Conservation (phyloP, 176 grass and related monocot species). For the Paspalum notatum region DNA sequence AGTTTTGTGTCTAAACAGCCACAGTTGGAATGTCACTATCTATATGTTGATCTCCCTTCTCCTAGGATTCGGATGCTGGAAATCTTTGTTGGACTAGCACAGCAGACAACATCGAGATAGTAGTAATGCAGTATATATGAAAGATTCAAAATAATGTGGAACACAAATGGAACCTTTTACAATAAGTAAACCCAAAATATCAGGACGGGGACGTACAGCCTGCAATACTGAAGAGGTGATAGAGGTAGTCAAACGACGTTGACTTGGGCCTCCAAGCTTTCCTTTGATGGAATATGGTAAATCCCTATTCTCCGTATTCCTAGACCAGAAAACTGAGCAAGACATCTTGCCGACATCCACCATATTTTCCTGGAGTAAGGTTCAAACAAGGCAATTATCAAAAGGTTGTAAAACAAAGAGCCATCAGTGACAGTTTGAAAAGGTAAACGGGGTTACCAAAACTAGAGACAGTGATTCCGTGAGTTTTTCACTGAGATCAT, state of each 20-base stretch:
- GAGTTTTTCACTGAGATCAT: constrained; percentile 52
- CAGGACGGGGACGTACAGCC: constrained; percentile 61
- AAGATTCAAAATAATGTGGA: constrained; percentile 8
- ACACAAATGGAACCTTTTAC: constrained; percentile 25
- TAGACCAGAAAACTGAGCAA: constrained; percentile 73
- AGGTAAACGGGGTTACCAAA: constrained; percentile 60
- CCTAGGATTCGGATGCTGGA: not conserved
- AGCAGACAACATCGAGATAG: constrained; percentile 23
- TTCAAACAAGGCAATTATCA: constrained; percentile 28
- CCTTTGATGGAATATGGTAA: constrained; percentile 90
- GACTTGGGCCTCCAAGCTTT: constrained; percentile 89
- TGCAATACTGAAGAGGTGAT: constrained; percentile 75
- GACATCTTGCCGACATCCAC: constrained; percentile 56
- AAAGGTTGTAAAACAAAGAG: constrained; percentile 13
- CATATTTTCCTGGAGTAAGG: constrained; percentile 66
- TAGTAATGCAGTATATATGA: constrained; percentile 1
- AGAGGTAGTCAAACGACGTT: constrained; percentile 70
- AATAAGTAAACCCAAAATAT: constrained; percentile 20
- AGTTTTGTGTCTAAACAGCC: not conserved
- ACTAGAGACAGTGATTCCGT: constrained; percentile 45
- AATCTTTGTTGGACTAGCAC: not conserved
- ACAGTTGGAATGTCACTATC: not conserved
- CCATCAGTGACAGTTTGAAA: constrained; percentile 9
- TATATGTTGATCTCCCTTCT: not conserved
- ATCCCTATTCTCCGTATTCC: constrained; percentile 45